Evolutionary conservation across 352 stramenopile genomes (phyloP).

Genomic region (Globisporangium perplexum): DNA sequence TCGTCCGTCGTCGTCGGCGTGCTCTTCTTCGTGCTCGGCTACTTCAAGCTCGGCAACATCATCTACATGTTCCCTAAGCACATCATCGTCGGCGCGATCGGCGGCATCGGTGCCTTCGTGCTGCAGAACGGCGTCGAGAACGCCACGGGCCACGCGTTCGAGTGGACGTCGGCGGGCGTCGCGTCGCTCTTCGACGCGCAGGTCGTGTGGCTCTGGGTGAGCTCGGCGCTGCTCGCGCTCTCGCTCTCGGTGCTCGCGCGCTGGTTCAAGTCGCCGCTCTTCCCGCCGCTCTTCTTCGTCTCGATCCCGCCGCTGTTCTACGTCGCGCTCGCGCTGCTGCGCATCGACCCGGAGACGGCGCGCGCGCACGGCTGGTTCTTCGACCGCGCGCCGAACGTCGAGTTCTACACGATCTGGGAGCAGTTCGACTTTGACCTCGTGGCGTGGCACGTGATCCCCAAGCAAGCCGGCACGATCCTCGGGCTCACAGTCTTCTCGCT

Average conservation of each 20-base stretch:
- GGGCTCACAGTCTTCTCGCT: conserved; percentile 90
- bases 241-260: conserved; percentile 49
- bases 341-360: conserved; percentile 50
- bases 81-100: conserved; percentile 93
- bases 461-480: conserved; percentile 74
- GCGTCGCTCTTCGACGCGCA: conserved; percentile 39
- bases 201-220: conserved; percentile 69
- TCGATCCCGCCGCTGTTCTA: conserved; percentile 79
- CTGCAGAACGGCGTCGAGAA: conserved; percentile 85
- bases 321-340: conserved; percentile 39
- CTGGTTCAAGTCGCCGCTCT: conserved; percentile 52
- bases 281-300: conserved; percentile 77
- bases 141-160: conserved; percentile 60
- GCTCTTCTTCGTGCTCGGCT: conserved; percentile 87
- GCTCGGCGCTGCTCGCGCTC: conserved; percentile 43
- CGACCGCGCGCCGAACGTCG: conserved; percentile 49
- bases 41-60: conserved; percentile 87
- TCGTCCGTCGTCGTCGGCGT: conserved; percentile 86
- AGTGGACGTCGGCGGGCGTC: conserved; percentile 47
- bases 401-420: conserved; percentile 72
- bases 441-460: conserved; percentile 65
- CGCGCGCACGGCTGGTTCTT: conserved; percentile 75
- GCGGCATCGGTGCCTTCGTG: conserved; percentile 89
- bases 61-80: conserved; percentile 94
- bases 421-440: conserved; percentile 67